phyloP scores from a whole-genome alignment of 768 basidiomycete species.

The Daedaleopsis nitida region DNA sequence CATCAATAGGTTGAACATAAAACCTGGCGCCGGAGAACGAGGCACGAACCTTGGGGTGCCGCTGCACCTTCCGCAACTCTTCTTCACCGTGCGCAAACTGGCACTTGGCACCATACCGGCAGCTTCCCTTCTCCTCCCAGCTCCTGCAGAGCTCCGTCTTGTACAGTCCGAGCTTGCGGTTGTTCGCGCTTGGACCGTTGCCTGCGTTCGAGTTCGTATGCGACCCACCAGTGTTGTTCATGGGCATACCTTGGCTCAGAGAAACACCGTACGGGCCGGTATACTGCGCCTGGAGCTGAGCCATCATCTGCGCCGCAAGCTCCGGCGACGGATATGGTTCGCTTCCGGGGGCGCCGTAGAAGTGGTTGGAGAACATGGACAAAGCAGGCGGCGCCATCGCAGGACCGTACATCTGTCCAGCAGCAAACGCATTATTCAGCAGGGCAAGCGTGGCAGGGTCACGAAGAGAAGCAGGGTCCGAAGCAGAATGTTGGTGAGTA shows the following conservation, averaged over 20 bases:
- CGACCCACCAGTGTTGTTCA: slow-evolving; percentile 32
- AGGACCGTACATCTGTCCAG: slow-evolving; percentile 57
- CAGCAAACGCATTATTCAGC: slow-evolving; percentile 56
- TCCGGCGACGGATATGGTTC: slow-evolving; percentile 59
- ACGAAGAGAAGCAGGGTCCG: slow-evolving; percentile 76
- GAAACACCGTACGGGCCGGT: slow-evolving; percentile 50
- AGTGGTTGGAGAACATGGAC: slow-evolving; percentile 71
- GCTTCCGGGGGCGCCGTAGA: slow-evolving; percentile 51
- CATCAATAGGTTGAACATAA: slow-evolving; percentile 4
- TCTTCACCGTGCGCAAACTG: slow-evolving; percentile 94
- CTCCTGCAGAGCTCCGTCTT: slow-evolving; percentile 90
- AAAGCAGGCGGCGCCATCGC: slow-evolving; percentile 50
- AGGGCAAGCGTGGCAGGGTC: slow-evolving; percentile 70
- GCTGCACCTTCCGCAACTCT: slow-evolving; percentile 78
- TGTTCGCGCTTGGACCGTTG: slow-evolving; percentile 85
- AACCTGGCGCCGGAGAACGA: not conserved
- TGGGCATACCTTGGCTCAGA: slow-evolving; percentile 19
- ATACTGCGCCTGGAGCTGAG: slow-evolving; percentile 58
- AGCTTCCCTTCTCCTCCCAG: slow-evolving; percentile 90
- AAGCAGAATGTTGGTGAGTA: slow-evolving; percentile 81
- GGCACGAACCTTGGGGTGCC: slow-evolving; percentile 80
- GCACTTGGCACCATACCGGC: slow-evolving; percentile 86
- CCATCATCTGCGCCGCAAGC: slow-evolving; percentile 58
- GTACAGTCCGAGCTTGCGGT: slow-evolving; percentile 87
- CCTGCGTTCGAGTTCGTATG: slow-evolving; percentile 32